Evolutionary conservation across 1,139 yeast genomes (phyloP), one percentile per base, ranked within the genome.

Genomic region (Hansenula sp.): DNA sequence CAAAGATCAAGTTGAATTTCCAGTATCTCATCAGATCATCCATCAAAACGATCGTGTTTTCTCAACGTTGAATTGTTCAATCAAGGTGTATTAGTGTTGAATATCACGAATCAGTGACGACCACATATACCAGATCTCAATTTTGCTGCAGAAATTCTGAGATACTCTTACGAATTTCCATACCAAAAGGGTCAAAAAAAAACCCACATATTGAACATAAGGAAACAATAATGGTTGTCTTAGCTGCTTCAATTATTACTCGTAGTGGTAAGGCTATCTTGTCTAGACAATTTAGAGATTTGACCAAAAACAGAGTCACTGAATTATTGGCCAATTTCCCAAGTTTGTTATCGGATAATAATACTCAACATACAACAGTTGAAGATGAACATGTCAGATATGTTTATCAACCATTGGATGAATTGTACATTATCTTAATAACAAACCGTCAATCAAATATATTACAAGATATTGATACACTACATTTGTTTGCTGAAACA

Each of bases 351-450:
- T 75, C 87, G 40, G 80, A 76, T 46, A 68, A 75, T 32, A 78
- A 83, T 43, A 75, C 85, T 37, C 96, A 89, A 66, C 96, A 90
- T 61, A 92, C 98, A 37, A 85, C 95, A 6, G 95, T 89, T 32
- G 98, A 94, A 63, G 96, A 88, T 59, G 96, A 86, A 43, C 79
- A 79, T 52, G 94, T 89, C 37, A 81, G 99, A 63, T 94, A 87
- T 60, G 95, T 94, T 39, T 94, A 88, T 65, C 97, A 89, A 64
- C 97, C 98, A 40, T 75, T 94, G 57, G 98, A 94, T 60, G 97
- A 90, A 53, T 79, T 88, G 47, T 92, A 89, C 64, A 85, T 92
- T 59, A 92, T 94, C 34, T 71, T 94, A 56, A 83, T 92, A 59
- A 92, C 98, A 46, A 90, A 89, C 65, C 81, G 87, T 48, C 87